phyloP scores from a whole-genome alignment of 2,329 filamentous ascomycete genomes.

The Penicillium olsonii region DNA sequence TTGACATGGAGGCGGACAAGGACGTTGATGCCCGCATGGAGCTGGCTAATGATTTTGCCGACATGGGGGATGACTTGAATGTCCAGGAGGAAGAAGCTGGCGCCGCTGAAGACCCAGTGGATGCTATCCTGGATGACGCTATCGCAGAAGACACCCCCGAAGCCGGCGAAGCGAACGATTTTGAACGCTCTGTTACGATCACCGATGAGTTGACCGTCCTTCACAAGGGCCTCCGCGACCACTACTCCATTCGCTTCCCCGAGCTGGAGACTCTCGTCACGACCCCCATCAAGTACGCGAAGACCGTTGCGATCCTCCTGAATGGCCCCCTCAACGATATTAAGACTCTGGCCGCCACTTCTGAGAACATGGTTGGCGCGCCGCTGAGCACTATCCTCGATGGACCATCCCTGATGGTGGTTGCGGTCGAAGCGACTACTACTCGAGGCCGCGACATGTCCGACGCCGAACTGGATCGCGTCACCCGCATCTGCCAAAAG shows the following conservation, averaged over 20 bases:
- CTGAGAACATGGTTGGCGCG: constrained; percentile 74
- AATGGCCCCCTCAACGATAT: constrained; percentile 92
- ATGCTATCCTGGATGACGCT: constrained; percentile 54
- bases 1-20: no score
- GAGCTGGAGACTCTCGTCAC: constrained; percentile 88
- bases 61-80: not conserved
- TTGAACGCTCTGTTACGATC: constrained; percentile 90
- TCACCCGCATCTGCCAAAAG: constrained; percentile 81
- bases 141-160: constrained; percentile 59
- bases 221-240: constrained; percentile 94
- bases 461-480: constrained; percentile 70
- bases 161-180: constrained; percentile 72
- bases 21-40: no score
- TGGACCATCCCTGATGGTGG: constrained; percentile 89
- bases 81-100: no score
- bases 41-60: not conserved
- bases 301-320: constrained; percentile 87
- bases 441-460: constrained; percentile 79
- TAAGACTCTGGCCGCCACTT: constrained; percentile 73
- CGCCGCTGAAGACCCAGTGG: constrained; percentile 31
- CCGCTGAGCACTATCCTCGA: constrained; percentile 81
- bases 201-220: constrained; percentile 90
- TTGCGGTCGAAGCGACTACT: constrained; percentile 90
- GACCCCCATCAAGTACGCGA: constrained; percentile 91
- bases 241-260: constrained; percentile 91